Percentiles rank a stretch among this genome's conserved stretches.
phyloP scores from a whole-genome alignment of 225 moss, liverwort and hornwort genomes.

The Polytrichum formosum region DNA sequence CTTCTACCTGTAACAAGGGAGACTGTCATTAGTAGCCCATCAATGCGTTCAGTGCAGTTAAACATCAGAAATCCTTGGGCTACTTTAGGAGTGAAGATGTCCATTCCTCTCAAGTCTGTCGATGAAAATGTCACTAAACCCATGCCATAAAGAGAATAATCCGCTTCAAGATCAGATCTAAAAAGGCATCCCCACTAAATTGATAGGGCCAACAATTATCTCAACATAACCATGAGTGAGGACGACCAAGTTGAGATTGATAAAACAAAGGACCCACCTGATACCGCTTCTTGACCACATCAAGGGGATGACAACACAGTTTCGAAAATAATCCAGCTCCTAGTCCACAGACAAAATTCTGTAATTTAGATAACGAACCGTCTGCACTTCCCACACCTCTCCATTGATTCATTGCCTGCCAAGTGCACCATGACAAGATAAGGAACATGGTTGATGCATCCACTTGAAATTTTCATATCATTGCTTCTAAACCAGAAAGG shows the following conservation, averaged over 20 bases:
- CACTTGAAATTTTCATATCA: too few species aligned
- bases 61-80: too few species aligned
- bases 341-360: conserved; percentile 66
- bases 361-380: conserved; percentile 33
- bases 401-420: conserved; percentile 41
- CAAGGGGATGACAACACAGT: conserved; percentile 83
- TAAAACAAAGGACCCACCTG: conserved; percentile 47
- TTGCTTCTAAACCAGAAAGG: too few species aligned
- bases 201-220: too few species aligned
- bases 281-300: conserved; percentile 89
- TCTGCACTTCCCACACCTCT: conserved; percentile 17
- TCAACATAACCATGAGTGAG: background rate
- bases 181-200: background rate
- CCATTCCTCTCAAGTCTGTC: too few species aligned
- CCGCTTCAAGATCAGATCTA: background rate
- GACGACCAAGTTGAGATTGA: too few species aligned
- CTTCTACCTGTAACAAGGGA: conserved; percentile 53
- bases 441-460: too few species aligned
- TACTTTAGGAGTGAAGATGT: too few species aligned
- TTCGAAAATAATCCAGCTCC: conserved; percentile 82
- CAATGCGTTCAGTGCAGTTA: too few species aligned
- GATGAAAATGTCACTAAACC: too few species aligned
- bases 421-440: background rate
- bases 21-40: too few species aligned
- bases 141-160: too few species aligned